Base-by-base conservation (phyloP, 2,329 filamentous ascomycete genomes). In the Cordyceps javanica region DNA sequence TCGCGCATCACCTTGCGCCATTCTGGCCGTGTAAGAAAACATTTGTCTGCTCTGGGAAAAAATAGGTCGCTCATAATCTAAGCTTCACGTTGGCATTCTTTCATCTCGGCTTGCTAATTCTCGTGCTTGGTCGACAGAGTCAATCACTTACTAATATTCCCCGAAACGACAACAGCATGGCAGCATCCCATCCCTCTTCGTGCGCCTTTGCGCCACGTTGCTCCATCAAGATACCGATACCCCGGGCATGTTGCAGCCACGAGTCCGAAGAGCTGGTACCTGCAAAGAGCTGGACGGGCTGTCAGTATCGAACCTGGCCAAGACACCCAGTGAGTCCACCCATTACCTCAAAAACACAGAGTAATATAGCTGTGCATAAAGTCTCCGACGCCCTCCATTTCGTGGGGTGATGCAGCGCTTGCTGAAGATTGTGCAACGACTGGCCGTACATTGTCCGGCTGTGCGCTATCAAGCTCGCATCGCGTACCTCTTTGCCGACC, bases 301-400 rank as follows among this genome's bases (percentile, higher is more conserved):
- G 41, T 48, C n/a, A 36, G 30, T 19, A 34, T 13, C 0, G 2
- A 10, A 6, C 19, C 26, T 3, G 6, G 61, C n/a, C n/a, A n/a
- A n/a, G n/a, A n/a, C n/a, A n/a, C n/a, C n/a, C n/a, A n/a, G n/a
- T n/a, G n/a, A n/a, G n/a, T n/a, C n/a, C 64, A 46, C 65, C 62
- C 52, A 55, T 48, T 65, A 74, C 71, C 69, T 75, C 74, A 34
- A 69, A 75, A 16, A 73, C 63, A 55, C 72, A 73, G 41, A 75
- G 62, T 39, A 76, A 61, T 62, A 75, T 73, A 45, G 72, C 68
- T 2, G 77, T 65, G 54, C 71, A 75, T 26, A 75, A 62, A n/a
- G 73, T 76, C 63, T 75, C 74, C 1, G 71, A 65, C 14, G 70
- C 64, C 59, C 65, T 70, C 73, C 73, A 76, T 59, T 71, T 69